Evolutionary conservation across 805 yeast genomes (phyloP).

Genomic region (Saturnispora zaruensis): DNA sequence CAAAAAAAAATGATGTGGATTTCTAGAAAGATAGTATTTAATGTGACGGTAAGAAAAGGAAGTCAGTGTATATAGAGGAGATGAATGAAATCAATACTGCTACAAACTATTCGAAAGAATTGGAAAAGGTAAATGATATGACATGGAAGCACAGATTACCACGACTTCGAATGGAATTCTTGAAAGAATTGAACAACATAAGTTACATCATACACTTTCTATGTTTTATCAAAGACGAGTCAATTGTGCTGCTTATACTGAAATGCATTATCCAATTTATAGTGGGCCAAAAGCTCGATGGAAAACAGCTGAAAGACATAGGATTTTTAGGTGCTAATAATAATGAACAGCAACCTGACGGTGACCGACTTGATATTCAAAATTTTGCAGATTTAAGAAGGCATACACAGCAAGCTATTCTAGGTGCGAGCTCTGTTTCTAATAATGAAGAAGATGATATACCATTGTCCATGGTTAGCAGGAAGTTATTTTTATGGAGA

Average conservation of each 20-base stretch:
- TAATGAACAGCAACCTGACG: not conserved
- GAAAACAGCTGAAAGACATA: not conserved
- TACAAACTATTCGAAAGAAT: not conserved
- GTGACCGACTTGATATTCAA: not conserved
- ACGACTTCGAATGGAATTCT: not conserved
- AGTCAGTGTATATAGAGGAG: not conserved
- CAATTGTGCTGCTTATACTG: slow-evolving; percentile 4
- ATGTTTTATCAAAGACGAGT: slow-evolving; percentile 11
- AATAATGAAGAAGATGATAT: not conserved
- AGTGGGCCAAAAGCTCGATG: slow-evolving; percentile 1
- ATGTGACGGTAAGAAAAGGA: too few relatives aligned
- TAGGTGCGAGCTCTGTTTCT: not conserved
- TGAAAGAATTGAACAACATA: not conserved
- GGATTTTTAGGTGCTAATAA: not conserved
- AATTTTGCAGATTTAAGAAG: slow-evolving; percentile 1
- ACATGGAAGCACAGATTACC: not conserved
- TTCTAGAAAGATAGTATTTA: not conserved
- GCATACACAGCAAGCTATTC: not conserved
- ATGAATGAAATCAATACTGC: not conserved
- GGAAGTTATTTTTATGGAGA: slow-evolving; percentile 25
- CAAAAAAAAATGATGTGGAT: not conserved
- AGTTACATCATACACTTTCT: slow-evolving; percentile 9
- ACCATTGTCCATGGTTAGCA: slow-evolving; percentile 13
- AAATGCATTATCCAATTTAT: slow-evolving; percentile 4
- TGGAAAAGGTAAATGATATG: not conserved